These are phyloP conservation scores for Clonostachys rosea DNA, from an alignment of 2,329 filamentous ascomycete species.

Conservation along the genomic window DNA sequence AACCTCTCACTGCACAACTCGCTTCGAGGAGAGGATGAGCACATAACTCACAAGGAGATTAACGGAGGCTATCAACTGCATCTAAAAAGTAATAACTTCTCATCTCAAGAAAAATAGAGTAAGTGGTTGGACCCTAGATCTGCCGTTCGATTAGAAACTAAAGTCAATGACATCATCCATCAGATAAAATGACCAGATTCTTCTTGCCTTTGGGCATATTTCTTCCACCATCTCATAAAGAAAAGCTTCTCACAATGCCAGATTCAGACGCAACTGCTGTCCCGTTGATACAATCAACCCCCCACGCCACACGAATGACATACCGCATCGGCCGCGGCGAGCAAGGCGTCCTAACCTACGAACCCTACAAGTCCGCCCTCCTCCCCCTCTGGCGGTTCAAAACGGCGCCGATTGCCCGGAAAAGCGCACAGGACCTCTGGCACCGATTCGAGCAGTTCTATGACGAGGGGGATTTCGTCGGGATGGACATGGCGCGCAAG, in stretches of 20 bases:
- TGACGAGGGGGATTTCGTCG: constrained; percentile 50
- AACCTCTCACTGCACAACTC: too few relatives aligned
- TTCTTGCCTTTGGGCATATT: background rate
- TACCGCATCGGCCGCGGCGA: constrained; percentile 58
- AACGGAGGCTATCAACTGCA: too few relatives aligned
- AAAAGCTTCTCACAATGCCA: background rate
- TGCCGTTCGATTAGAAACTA: background rate
- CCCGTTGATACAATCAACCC: background rate
- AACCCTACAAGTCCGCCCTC: constrained; percentile 57
- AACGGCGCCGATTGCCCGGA: constrained; percentile 12
- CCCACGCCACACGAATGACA: constrained; percentile 8
- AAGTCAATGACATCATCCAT: background rate
- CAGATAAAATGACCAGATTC: background rate
- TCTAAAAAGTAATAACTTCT: too few relatives aligned
- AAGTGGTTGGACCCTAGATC: too few relatives aligned
- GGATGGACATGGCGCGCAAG: constrained; percentile 61
- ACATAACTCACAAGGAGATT: too few relatives aligned
- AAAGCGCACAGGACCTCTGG: constrained; percentile 43
- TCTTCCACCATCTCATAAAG: background rate
- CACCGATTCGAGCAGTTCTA: constrained; percentile 46
- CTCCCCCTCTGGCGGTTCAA: constrained; percentile 56
- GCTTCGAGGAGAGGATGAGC: too few relatives aligned
- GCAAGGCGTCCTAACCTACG: constrained; percentile 55
- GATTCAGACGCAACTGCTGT: background rate
- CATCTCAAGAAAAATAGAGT: too few relatives aligned